Conservation (phyloP, 169 alveolate genomes). For the Neospora caninum region DNA sequence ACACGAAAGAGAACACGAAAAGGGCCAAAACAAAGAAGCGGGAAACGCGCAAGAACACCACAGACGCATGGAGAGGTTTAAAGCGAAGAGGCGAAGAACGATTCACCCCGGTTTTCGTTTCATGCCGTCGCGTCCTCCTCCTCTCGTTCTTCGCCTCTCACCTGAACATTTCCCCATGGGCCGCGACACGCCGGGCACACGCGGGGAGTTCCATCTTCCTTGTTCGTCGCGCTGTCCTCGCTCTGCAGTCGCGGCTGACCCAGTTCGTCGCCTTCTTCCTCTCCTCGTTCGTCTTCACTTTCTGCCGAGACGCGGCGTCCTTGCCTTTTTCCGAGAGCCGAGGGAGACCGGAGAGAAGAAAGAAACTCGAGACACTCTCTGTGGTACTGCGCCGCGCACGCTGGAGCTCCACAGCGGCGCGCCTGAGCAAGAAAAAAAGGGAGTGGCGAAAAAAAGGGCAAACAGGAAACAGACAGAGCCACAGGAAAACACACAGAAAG, state of each 20-base stretch:
- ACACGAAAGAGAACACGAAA: too few relatives aligned
- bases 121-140: background rate
- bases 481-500: background rate
- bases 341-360: background rate
- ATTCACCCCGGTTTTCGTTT: background rate
- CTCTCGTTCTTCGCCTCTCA: background rate
- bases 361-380: background rate
- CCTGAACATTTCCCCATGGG: background rate
- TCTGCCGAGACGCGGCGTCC: background rate
- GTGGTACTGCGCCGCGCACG: background rate
- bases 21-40: too few relatives aligned
- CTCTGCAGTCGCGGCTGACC: background rate
- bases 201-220: background rate
- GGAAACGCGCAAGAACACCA: too few relatives aligned
- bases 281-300: background rate
- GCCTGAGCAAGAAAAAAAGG: background rate
- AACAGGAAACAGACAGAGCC: background rate
- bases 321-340: background rate
- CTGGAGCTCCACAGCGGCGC: background rate
- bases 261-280: background rate
- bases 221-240: background rate
- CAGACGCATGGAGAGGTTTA: too few relatives aligned
- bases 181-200: background rate
- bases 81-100: too few relatives aligned
- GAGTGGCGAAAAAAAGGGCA: background rate